Base-by-base conservation (phyloP, 495 filamentous ascomycete genomes). In the Penicillium bovifimosum region DNA sequence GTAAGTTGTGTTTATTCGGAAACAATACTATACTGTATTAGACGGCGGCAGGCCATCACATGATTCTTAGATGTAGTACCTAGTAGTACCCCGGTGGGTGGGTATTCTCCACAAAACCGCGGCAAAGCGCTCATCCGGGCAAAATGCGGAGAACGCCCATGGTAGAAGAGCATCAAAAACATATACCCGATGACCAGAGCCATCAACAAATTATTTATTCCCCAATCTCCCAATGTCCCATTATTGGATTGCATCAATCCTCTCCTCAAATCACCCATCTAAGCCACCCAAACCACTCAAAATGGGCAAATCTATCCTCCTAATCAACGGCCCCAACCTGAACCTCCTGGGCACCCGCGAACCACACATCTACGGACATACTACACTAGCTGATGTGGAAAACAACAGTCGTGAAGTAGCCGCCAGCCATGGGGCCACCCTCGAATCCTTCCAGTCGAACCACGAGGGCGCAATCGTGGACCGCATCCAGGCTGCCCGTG, bases 321-420 rank as follows among this genome's bases (percentile, higher is more conserved):
- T 88, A 50, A 80, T 89, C 73, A 88, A 88, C 68, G 85, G 86
- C 29, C 84, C 84, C n/a, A 88, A 90, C 69, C 82, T 90, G 63
- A 90, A 87, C 73, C 84, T 90, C 57, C 79, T 88, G 45, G 86
- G 84, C 29, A 85, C 81, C 41, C 77, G 86, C 17, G 86, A 90
- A 63, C 86, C 85, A 10, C 70, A 82, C 54, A 78, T 88, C 61
- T 86, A 87, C 72, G 86, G 85, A 60, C 68, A 64, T 54, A 81
- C 79, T 3, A 87, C 84, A 1, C 80, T 89, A 34, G 9, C 69
- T 32, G 77, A 85, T 53, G 71, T 88, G 56, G 76, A 81, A 42
- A 18, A 52, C n/a, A 54, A 65, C 46, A 72, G 73, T 39, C 50
- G 63, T 28, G 46, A 68, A 11, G 75, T 80, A 55, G 76, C 79